These are phyloP conservation scores for Hanseniaspora gamundiae DNA, from an alignment of 1,139 yeast species.

Conservation along the genomic window DNA sequence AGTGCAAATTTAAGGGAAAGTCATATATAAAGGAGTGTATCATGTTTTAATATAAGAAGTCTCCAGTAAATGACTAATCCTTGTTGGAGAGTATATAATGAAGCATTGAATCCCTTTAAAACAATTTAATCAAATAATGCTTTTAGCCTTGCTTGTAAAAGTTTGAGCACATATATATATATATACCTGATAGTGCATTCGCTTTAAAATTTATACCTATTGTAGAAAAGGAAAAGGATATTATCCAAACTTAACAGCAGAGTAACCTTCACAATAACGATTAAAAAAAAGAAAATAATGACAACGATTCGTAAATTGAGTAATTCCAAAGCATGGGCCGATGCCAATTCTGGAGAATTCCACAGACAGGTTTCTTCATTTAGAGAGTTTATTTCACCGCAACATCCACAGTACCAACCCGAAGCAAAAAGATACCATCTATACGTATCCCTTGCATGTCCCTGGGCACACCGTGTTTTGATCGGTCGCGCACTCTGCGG, in stretches of 20 bases:
- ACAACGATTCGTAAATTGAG: not conserved
- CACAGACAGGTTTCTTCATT: slow-evolving; percentile 29
- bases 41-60: too few species aligned
- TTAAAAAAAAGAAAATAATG: not conserved
- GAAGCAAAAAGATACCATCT: slow-evolving; percentile 77
- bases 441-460: slow-evolving; percentile 82
- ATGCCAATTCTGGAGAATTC: slow-evolving; percentile 17
- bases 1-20: too few species aligned
- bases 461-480: slow-evolving; percentile 87
- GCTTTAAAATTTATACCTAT: too few species aligned
- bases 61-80: too few species aligned
- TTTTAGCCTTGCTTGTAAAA: too few species aligned
- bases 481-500: slow-evolving; percentile 74
- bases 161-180: too few species aligned
- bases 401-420: slow-evolving; percentile 50
- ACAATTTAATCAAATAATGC: too few species aligned
- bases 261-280: not conserved
- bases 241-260: not conserved
- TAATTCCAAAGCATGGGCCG: slow-evolving; percentile 5
- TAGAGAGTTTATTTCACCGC: slow-evolving; percentile 45
- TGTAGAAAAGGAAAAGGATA: not conserved
- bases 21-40: too few species aligned
- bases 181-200: too few species aligned
- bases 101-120: too few species aligned
- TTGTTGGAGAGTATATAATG: too few species aligned